Evolutionary conservation across 192 early-diverging fungal species (phyloP).

Genomic region (Rhizoclosmatium sp.): DNA sequence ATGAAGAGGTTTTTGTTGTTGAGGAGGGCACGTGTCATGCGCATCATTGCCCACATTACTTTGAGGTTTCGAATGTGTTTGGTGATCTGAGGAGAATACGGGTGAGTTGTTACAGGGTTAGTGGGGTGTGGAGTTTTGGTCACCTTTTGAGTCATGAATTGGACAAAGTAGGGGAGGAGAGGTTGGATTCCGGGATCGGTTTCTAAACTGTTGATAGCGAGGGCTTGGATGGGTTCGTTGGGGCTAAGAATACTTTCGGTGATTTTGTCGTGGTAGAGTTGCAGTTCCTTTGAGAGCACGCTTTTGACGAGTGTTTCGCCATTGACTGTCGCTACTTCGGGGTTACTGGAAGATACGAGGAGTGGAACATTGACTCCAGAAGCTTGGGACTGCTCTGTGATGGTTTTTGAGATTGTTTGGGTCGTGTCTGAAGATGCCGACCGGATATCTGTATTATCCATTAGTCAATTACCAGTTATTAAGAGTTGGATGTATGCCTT

Average conservation of each 20-base stretch:
- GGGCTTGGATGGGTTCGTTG: slow-evolving; percentile 67
- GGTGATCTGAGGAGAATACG: slow-evolving; percentile 63
- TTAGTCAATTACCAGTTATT: slow-evolving; percentile 71
- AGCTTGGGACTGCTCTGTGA: neutral
- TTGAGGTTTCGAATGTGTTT: slow-evolving; percentile 79
- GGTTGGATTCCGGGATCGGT: slow-evolving; percentile 95
- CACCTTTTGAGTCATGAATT: slow-evolving; percentile 87
- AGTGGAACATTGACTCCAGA: neutral
- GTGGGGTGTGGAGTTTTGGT: neutral
- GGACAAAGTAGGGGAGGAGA: slow-evolving; percentile 93
- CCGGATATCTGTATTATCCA: slow-evolving; percentile 66
- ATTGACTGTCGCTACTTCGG: slow-evolving; percentile 47
- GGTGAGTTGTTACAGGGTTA: no score
- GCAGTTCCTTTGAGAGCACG: slow-evolving; percentile 90
- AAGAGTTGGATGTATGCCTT: neutral
- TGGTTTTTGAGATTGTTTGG: neutral
- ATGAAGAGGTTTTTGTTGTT: slow-evolving; percentile 89
- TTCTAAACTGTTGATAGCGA: slow-evolving; percentile 83
- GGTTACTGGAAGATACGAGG: slow-evolving; percentile 54
- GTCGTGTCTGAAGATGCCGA: neutral
- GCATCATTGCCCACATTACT: slow-evolving; percentile 78
- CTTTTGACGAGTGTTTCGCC: slow-evolving; percentile 83
- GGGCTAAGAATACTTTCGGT: slow-evolving; percentile 78
- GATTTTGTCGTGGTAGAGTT: slow-evolving; percentile 93
- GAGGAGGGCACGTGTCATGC: slow-evolving; percentile 79